Evolutionary conservation across 2,329 filamentous ascomycete genomes (phyloP).

Genomic region (Trichoderma citrinoviride): DNA sequence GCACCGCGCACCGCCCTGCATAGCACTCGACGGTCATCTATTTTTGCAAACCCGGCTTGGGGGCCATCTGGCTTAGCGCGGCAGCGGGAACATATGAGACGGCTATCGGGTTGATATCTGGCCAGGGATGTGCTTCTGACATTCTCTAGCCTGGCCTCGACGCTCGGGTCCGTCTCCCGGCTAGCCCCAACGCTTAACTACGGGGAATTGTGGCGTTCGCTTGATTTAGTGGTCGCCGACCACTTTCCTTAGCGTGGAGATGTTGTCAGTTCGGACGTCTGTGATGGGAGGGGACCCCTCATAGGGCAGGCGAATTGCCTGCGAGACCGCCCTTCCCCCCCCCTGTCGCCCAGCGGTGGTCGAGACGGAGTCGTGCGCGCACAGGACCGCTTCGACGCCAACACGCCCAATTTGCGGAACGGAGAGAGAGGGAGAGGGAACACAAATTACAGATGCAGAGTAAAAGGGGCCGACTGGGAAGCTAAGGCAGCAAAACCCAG

Average conservation of each 20-base stretch:
- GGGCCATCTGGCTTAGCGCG: conserved; percentile 14
- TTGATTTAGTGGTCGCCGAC: conserved; percentile 15
- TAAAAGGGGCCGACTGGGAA: too few relatives aligned
- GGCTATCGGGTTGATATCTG: conserved; percentile 14
- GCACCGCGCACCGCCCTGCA: neutral
- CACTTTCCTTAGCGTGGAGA: conserved; percentile 6
- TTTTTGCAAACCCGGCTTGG: conserved; percentile 8
- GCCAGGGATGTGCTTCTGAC: conserved; percentile 14
- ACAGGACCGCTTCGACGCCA: neutral
- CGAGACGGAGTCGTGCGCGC: neutral
- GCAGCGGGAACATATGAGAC: conserved; percentile 4
- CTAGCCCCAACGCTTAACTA: conserved; percentile 19
- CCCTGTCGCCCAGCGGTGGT: neutral
- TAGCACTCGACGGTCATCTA: neutral
- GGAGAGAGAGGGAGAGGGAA: too few relatives aligned
- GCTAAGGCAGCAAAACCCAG: too few relatives aligned
- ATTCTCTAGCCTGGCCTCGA: neutral
- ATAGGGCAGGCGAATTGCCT: conserved; percentile 13
- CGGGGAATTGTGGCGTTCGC: conserved; percentile 17
- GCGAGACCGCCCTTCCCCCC: neutral
- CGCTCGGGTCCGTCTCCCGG: conserved; percentile 14
- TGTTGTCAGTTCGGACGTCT: neutral
- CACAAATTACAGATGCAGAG: too few relatives aligned
- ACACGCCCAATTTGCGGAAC: too few relatives aligned
- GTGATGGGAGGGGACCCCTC: neutral